phyloP scores from a whole-genome alignment of 495 filamentous ascomycete species.

The Hypoxylon perforatum region DNA sequence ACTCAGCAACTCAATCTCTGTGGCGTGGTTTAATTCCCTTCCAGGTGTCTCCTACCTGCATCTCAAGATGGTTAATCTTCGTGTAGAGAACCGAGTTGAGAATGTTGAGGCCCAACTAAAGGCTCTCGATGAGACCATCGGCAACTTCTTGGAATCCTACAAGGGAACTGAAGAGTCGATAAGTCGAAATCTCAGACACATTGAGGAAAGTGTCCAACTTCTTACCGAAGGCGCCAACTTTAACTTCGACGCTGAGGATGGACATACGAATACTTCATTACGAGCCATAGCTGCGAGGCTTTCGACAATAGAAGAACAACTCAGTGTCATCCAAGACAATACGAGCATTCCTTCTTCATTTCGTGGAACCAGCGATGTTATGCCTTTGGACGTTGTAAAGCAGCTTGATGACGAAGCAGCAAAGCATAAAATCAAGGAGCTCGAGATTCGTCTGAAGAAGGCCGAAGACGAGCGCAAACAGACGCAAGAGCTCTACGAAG shows the following conservation, averaged over 20 bases:
- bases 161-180: not conserved
- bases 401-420: not conserved
- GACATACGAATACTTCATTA: not conserved
- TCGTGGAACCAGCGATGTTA: not conserved
- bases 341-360: not conserved
- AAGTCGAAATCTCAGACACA: not conserved
- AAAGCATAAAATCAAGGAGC: not conserved
- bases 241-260: not conserved
- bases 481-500: not conserved
- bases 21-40: not conserved
- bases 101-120: not conserved
- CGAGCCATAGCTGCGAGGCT: not conserved
- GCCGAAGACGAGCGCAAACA: not conserved
- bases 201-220: not conserved
- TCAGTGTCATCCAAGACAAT: not conserved
- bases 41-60: no score
- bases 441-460: not conserved
- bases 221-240: not conserved
- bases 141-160: not conserved
- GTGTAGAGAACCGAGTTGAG: not conserved
- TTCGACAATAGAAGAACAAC: not conserved
- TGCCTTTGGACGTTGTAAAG: not conserved
- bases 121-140: constrained; percentile 5
- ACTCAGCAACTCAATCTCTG: not conserved
- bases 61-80: not conserved